Percentiles rank a stretch among this genome's conserved stretches.
These are phyloP conservation scores for Nicotiana noctiflora DNA, from an alignment of 257 asterid genomes.

Conservation along the genomic window DNA sequence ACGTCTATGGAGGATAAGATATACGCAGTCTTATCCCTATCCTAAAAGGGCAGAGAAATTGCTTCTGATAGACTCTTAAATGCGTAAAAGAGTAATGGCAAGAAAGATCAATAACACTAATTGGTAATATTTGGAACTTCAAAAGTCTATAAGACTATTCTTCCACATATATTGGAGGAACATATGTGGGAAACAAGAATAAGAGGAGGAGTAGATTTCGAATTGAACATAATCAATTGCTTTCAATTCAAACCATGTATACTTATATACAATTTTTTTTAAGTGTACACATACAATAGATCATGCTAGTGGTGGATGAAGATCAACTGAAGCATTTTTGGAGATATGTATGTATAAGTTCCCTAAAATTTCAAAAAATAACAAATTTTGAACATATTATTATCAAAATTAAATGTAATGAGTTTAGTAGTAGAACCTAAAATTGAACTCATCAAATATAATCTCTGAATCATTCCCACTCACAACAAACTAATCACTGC, in stretches of 20 bases:
- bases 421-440: background rate
- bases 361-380: background rate
- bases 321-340: background rate
- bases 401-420: background rate
- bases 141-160: too few relatives aligned
- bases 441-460: background rate
- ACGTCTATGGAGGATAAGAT: too few relatives aligned
- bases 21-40: too few relatives aligned
- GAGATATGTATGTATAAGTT: background rate
- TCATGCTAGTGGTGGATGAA: background rate
- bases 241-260: background rate
- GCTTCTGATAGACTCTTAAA: too few relatives aligned
- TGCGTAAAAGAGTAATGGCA: background rate
- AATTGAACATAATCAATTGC: background rate
- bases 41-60: fast-evolving
- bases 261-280: too few relatives aligned
- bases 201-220: background rate
- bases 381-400: background rate
- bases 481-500: background rate
- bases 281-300: background rate
- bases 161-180: background rate
- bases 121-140: background rate
- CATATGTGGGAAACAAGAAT: background rate
- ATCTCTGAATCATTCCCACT: background rate
- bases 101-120: background rate